A percentile compares a stretch with the other conserved stretches of the same genome.
phyloP scores from a whole-genome alignment of 1,139 yeast genomes.

The Meyerozyma elateridarum region DNA sequence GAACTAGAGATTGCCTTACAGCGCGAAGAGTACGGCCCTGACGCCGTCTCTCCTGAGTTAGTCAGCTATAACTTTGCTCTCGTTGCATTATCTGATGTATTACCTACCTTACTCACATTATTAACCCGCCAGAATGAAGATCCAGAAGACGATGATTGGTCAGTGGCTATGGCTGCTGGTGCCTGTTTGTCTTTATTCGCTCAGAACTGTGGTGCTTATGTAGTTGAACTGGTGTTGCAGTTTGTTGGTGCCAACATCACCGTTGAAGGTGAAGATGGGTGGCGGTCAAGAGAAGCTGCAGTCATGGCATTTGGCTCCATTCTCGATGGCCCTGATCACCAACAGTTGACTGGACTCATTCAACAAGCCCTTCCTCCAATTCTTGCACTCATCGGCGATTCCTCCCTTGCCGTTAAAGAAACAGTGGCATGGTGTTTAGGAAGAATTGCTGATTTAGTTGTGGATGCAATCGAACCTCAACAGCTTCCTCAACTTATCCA shows the following conservation, averaged over 20 bases:
- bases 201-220: slow-evolving; percentile 79
- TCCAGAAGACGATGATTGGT: slow-evolving; percentile 94
- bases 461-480: slow-evolving; percentile 67
- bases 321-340: slow-evolving; percentile 87
- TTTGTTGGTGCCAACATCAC: slow-evolving; percentile 76
- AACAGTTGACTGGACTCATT: slow-evolving; percentile 61
- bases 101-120: slow-evolving; percentile 77
- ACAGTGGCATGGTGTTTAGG: slow-evolving; percentile 99
- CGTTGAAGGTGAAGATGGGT: slow-evolving; percentile 31
- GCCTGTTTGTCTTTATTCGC: slow-evolving; percentile 94
- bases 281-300: slow-evolving; percentile 95
- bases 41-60: slow-evolving; percentile 37
- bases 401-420: slow-evolving; percentile 81
- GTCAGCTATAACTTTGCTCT: slow-evolving; percentile 70
- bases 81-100: slow-evolving; percentile 75
- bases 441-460: slow-evolving; percentile 84
- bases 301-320: slow-evolving; percentile 99
- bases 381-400: slow-evolving; percentile 66
- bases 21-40: slow-evolving; percentile 50
- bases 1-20: slow-evolving; percentile 78
- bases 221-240: slow-evolving; percentile 76
- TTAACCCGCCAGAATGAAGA: slow-evolving; percentile 89
- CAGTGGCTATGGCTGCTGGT: slow-evolving; percentile 98
- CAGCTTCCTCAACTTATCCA: slow-evolving; percentile 67
- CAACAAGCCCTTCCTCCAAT: slow-evolving; percentile 82